phyloP scores from a whole-genome alignment of 1,139 yeast genomes.

The Saccharomyces hybrid region DNA sequence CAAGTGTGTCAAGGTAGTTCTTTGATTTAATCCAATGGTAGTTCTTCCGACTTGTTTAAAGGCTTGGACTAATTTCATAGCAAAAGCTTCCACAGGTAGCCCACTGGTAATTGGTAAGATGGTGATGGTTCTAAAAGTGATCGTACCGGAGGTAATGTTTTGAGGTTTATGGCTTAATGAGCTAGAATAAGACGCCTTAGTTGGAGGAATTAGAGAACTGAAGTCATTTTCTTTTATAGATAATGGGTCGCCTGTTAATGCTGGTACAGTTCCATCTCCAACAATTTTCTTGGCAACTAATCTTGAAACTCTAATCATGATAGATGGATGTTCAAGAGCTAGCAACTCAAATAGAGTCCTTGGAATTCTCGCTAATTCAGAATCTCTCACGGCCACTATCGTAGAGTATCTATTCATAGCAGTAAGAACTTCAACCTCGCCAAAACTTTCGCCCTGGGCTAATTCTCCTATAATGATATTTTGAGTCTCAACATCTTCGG shows the following conservation, averaged over 20 bases:
- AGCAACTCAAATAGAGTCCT: slow-evolving; percentile 79
- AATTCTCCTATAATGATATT: slow-evolving; percentile 55
- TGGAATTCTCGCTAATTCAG: slow-evolving; percentile 90
- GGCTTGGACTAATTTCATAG: slow-evolving; percentile 60
- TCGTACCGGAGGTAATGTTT: slow-evolving; percentile 13
- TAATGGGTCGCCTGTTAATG: slow-evolving; percentile 14
- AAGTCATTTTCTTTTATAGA: slow-evolving; percentile 16
- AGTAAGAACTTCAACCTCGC: slow-evolving; percentile 90
- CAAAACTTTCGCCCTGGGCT: slow-evolving; percentile 92
- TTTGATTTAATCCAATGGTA: slow-evolving; percentile 74
- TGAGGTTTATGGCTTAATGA: slow-evolving; percentile 11
- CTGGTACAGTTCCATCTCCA: slow-evolving; percentile 9
- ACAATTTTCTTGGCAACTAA: slow-evolving; percentile 71
- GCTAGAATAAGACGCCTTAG: slow-evolving; percentile 11
- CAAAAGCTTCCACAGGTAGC: slow-evolving; percentile 80
- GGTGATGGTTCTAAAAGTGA: slow-evolving; percentile 67
- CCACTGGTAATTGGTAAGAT: slow-evolving; percentile 74
- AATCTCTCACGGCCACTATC: slow-evolving; percentile 82
- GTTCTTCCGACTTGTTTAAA: slow-evolving; percentile 64
- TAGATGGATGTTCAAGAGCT: slow-evolving; percentile 78
- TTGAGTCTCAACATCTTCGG: slow-evolving; percentile 15
- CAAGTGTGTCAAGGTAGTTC: slow-evolving; percentile 67
- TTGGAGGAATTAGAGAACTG: slow-evolving; percentile 20
- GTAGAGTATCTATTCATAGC: slow-evolving; percentile 68
- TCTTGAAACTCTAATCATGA: slow-evolving; percentile 84